Conservation (phyloP, 441 rosid species). For the Euphorbia celastroides region DNA sequence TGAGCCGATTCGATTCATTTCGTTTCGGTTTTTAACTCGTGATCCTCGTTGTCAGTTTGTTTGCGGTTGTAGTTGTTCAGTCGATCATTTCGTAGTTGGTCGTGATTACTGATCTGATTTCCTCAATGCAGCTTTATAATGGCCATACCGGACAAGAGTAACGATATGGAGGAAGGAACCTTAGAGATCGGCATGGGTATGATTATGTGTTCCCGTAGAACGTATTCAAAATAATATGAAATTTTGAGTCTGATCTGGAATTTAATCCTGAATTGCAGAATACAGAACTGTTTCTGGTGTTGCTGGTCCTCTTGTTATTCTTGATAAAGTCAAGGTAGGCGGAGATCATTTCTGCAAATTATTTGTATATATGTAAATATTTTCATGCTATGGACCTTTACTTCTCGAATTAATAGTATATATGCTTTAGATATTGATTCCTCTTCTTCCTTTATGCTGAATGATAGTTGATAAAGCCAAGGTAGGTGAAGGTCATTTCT, state of each 20-base stretch:
- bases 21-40: background rate
- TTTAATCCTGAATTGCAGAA: conserved; percentile 38
- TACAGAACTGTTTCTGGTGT: conserved; percentile 94
- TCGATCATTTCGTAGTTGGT: background rate
- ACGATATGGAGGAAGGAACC: conserved; percentile 63
- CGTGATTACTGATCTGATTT: background rate
- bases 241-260: background rate
- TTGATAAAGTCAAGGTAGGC: conserved; percentile 80
- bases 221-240: background rate
- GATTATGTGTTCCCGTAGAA: conserved; percentile 11
- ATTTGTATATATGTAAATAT: too few relatives aligned
- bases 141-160: conserved; percentile 43
- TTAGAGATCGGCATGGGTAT: conserved; percentile 95
- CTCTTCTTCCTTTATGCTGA: background rate
- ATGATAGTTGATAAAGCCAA: conserved; percentile 51
- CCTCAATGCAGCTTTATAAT: conserved; percentile 24
- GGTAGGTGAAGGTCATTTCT: conserved; percentile 27
- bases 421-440: background rate
- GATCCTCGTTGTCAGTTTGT: background rate
- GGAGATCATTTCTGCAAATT: background rate
- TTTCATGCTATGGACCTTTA: too few relatives aligned
- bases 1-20: background rate
- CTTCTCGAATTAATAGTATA: too few relatives aligned
- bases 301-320: conserved; percentile 90
- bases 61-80: background rate